These are phyloP conservation scores for Phytophthora aleatoria DNA, from an alignment of 352 stramenopile genomes.

Conservation along the genomic window DNA sequence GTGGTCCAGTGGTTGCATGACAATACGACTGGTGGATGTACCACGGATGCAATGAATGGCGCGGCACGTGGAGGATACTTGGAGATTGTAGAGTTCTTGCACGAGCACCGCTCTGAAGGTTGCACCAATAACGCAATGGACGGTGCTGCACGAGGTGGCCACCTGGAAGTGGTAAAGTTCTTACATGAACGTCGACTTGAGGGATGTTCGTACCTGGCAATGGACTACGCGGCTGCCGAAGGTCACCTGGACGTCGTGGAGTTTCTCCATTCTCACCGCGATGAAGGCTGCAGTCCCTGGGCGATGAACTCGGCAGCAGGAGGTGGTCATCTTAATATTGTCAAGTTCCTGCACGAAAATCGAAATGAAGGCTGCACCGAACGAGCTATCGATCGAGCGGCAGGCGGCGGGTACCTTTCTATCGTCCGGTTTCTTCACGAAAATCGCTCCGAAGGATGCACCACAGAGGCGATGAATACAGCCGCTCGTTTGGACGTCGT, in stretches of 20 bases:
- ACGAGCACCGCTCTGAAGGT: conserved; percentile 36
- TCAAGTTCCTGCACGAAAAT: conserved; percentile 37
- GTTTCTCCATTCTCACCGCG: conserved; percentile 30
- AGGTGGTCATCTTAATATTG: conserved; percentile 36
- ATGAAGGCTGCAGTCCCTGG: conserved; percentile 30
- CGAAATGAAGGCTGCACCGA: conserved; percentile 34
- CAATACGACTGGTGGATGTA: conserved; percentile 30
- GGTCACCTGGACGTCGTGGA: conserved; percentile 32
- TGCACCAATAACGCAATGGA: conserved; percentile 40
- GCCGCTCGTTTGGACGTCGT: conserved; percentile 36
- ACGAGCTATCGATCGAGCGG: conserved; percentile 34
- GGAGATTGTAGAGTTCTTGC: conserved; percentile 45
- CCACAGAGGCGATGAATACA: conserved; percentile 36
- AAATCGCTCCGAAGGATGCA: conserved; percentile 22
- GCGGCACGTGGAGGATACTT: conserved; percentile 34
- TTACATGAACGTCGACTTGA: conserved; percentile 33
- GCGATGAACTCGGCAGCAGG: conserved; percentile 41
- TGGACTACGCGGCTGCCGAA: conserved; percentile 31
- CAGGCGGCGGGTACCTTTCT: conserved; percentile 18
- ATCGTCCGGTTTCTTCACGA: conserved; percentile 29
- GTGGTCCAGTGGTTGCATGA: conserved; percentile 45
- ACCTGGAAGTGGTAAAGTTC: conserved; percentile 37
- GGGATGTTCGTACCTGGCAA: conserved; percentile 36
- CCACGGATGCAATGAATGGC: conserved; percentile 31
- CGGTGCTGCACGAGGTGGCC: conserved; percentile 25